These are phyloP conservation scores for Geotrichum reessii DNA, from an alignment of 1,139 yeast genomes.

Conservation along the genomic window DNA sequence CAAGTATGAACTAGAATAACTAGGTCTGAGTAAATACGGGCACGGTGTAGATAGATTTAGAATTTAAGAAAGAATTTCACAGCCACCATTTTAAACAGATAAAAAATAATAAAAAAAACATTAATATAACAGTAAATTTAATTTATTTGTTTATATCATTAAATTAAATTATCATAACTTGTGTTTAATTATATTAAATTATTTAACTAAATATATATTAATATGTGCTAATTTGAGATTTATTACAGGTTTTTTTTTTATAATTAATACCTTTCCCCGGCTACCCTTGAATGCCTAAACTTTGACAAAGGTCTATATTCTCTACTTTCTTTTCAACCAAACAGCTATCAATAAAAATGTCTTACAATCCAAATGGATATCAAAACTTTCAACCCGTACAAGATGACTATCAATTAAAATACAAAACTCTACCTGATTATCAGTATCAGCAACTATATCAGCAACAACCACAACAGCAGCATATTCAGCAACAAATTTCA, in stretches of 20 bases:
- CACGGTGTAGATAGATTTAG: background rate
- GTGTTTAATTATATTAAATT: background rate
- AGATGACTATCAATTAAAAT: background rate
- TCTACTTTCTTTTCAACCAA: background rate
- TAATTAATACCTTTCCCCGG: background rate
- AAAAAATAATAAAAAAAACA: background rate
- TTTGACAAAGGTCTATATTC: background rate
- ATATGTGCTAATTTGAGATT: background rate
- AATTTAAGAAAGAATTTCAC: background rate
- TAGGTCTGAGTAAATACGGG: background rate
- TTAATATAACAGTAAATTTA: background rate
- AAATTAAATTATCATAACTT: background rate
- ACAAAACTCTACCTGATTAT: slow-evolving; percentile 2
- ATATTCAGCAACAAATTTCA: slow-evolving; percentile 6
- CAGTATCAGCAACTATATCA: slow-evolving; percentile 8
- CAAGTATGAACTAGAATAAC: background rate
- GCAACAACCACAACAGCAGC: slow-evolving; percentile 5
- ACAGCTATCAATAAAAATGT: background rate
- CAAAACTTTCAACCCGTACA: background rate
- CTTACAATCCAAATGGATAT: background rate
- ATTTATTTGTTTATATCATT: too few relatives aligned
- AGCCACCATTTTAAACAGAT: background rate
- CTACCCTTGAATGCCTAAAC: background rate
- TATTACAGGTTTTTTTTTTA: background rate
- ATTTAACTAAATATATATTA: background rate